Base-by-base conservation (phyloP, 106 monocot species). In the Narthecium ossifragum region DNA sequence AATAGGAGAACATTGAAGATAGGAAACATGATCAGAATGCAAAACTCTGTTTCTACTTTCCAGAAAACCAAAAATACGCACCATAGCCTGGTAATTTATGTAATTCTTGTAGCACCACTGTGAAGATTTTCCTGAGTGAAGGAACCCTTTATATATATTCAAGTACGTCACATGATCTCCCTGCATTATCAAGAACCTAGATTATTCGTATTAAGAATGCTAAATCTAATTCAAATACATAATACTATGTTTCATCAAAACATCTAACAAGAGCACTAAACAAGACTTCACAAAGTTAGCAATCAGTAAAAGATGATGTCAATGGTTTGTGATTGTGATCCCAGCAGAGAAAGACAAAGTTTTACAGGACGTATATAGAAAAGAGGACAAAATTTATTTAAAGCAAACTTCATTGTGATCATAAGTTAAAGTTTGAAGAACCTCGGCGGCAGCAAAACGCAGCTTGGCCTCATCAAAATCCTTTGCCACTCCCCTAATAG, bases 31-130 rank as follows among this genome's bases (percentile, higher is more conserved):
- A 3, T 43, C 43, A 43, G 18, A 43, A 18, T 13, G 14, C 11
- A 43, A n/a, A n/a, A n/a, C n/a, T n/a, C n/a, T n/a, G n/a, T n/a
- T n/a, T n/a, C n/a, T 5, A n/a, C 14, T 47, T 28, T 48, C 46
- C 6, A 26, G 10, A 55, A 23, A 36, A 29, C 2, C 34, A 18
- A 55, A 34, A 31, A 48, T 27, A 66, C 78, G 1, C 34, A 96
- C 94, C 94, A 96, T 76, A 30, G 86, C 76, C 30, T 96, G 90
- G 73, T 96, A 84, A 61, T 96, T 96, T 65, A 96, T 70, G 67
- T 76, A 96, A 69, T 96, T 96, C 48, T 62, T 80, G 81, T 90
- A 83, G 63, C 94, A 96, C 94, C 94, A 96, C 52, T 90, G 86
- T 17, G 90, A 76, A 59, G 90, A 86, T 71, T 81, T 96, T 14